Evolutionary conservation across 345 rosid species (phyloP).

Genomic region (Sisymbrium altissimum): DNA sequence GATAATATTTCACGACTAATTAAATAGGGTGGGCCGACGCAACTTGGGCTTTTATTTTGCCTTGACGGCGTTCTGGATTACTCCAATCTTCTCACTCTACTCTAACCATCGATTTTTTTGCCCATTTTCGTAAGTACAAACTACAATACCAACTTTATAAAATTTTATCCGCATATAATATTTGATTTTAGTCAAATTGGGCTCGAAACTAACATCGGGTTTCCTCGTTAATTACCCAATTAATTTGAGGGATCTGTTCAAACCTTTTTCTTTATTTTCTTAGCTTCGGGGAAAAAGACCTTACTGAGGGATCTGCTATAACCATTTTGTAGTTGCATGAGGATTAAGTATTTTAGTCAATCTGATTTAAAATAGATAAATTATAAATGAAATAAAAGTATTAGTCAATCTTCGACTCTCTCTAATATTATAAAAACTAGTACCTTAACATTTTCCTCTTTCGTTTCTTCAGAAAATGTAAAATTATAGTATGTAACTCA

Average conservation of each 20-base stretch:
- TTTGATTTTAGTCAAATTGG: slow-evolving; percentile 2
- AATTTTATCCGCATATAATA: not conserved
- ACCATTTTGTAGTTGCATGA: not conserved
- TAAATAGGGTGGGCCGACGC: slow-evolving; percentile 23
- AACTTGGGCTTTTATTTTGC: not conserved
- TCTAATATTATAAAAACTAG: not conserved
- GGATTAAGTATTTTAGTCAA: not conserved
- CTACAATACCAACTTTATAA: slow-evolving; percentile 1
- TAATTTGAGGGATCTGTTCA: slow-evolving; percentile 14
- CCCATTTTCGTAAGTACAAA: not conserved
- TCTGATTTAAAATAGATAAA: not conserved
- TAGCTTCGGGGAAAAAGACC: not conserved
- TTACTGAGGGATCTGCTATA: not conserved
- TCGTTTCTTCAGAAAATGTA: too few species aligned
- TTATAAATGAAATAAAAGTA: not conserved
- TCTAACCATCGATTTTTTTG: not conserved
- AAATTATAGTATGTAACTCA: not conserved
- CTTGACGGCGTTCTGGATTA: slow-evolving; percentile 30
- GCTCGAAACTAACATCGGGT: not conserved
- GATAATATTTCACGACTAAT: not conserved
- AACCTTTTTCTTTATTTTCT: not conserved
- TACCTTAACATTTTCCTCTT: not conserved
- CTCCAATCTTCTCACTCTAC: not conserved
- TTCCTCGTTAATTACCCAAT: too few species aligned
- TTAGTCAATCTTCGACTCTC: not conserved